These are phyloP conservation scores for Amanita rubescens DNA, from an alignment of 768 basidiomycete genomes.

Conservation along the genomic window DNA sequence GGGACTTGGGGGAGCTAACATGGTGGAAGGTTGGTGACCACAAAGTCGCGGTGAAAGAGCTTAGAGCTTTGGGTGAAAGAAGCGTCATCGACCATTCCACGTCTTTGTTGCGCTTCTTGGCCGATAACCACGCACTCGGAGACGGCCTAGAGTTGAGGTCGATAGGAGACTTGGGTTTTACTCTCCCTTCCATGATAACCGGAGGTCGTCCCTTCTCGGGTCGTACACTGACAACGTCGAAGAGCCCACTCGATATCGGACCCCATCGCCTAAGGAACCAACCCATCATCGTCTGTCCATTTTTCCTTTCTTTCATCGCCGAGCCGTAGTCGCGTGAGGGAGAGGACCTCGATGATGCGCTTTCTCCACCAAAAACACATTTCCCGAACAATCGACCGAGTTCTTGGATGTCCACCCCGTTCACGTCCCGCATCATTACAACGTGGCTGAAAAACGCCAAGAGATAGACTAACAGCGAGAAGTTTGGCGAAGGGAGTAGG, in stretches of 20 bases:
- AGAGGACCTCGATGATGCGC: too few relatives aligned
- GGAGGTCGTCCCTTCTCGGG: neutral
- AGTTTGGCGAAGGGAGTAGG: slow-evolving; percentile 36
- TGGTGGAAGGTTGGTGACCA: neutral
- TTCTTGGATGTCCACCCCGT: slow-evolving; percentile 25
- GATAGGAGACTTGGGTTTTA: neutral
- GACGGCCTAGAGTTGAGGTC: neutral
- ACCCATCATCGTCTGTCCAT: slow-evolving; percentile 23
- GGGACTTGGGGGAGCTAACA: neutral
- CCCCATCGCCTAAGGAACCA: slow-evolving; percentile 31
- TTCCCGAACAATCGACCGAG: slow-evolving; percentile 27
- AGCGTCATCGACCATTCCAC: neutral
- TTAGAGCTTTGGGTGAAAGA: neutral
- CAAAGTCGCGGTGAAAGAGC: neutral
- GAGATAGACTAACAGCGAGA: slow-evolving; percentile 36
- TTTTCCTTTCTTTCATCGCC: neutral
- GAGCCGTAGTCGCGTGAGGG: neutral
- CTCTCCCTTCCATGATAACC: neutral
- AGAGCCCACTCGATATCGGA: slow-evolving; percentile 24
- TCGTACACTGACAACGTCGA: slow-evolving; percentile 17
- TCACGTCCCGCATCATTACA: slow-evolving; percentile 25
- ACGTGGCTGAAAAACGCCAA: slow-evolving; percentile 39
- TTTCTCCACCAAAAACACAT: slow-evolving; percentile 25
- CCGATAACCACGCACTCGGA: slow-evolving; percentile 1
- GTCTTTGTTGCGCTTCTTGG: neutral